Percentiles rank a stretch among this genome's conserved stretches.
Evolutionary conservation across 2,329 filamentous ascomycete genomes (phyloP).

Genomic region (Alternaria solani): DNA sequence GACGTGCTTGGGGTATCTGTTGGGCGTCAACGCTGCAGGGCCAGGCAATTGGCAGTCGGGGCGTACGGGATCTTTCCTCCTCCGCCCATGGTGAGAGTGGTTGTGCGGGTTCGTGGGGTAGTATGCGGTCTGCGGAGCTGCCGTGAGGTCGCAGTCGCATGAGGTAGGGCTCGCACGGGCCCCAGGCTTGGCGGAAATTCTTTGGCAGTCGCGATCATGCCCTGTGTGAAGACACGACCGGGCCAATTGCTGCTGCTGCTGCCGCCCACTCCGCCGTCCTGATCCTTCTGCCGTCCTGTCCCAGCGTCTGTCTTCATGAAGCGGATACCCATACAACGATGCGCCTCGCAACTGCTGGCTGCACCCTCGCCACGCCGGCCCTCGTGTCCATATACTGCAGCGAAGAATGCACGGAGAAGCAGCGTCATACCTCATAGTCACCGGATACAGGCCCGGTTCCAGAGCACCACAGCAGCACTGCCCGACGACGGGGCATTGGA

Average conservation of each 20-base stretch:
- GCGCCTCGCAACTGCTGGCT: constrained; percentile 67
- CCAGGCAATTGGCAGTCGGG: constrained; percentile 20
- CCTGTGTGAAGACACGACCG: constrained; percentile 37
- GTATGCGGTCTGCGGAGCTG: constrained; percentile 25
- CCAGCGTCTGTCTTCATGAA: constrained; percentile 58
- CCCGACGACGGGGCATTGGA: constrained; percentile 19
- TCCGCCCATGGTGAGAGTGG: constrained; percentile 68
- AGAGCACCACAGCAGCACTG: constrained; percentile 31
- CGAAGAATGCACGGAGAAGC: constrained; percentile 31
- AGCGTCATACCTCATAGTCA: constrained; percentile 40
- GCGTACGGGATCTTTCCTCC: constrained; percentile 77
- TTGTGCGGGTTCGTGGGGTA: constrained; percentile 30
- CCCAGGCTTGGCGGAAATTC: constrained; percentile 46
- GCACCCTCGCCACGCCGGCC: constrained; percentile 54
- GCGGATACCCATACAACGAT: constrained; percentile 67
- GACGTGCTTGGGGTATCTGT: constrained; percentile 96
- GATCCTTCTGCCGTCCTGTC: constrained; percentile 14
- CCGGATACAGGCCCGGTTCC: constrained; percentile 39
- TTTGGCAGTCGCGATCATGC: constrained; percentile 38
- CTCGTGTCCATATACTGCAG: constrained; percentile 43
- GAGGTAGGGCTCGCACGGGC: constrained; percentile 22
- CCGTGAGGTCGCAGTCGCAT: constrained; percentile 32
- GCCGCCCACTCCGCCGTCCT: constrained; percentile 23
- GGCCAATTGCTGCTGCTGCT: constrained; percentile 27
- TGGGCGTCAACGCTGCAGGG: constrained; percentile 23